Base-by-base conservation (phyloP, 2,329 filamentous ascomycete genomes). In the Drechslera avenae region DNA sequence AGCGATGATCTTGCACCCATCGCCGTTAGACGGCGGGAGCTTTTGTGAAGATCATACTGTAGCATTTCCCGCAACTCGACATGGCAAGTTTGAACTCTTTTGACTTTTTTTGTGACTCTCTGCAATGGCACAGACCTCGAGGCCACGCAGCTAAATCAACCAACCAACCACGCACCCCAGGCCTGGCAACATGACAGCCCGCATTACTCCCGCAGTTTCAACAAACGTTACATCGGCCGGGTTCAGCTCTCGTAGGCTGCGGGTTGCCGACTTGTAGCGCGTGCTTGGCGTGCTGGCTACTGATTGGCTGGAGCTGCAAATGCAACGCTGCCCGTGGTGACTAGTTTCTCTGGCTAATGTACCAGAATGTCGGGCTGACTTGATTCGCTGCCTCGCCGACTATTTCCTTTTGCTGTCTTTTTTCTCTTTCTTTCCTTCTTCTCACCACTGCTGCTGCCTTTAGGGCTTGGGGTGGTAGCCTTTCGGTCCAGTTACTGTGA, bases 341-440 rank as follows among this genome's bases (percentile, higher is more conserved):
- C 43, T 17, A 57, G 41, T 49, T 14, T 51, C 46, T 52, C 52
- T 54, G 53, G 39, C 54, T 52, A 46, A 54, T 43, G 44, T 50
- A 42, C 57, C 56, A 52, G 46, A 51, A 46, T 28, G 39, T 45
- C 45, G 57, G 55, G 53, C 17, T 7, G 40, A 50, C 41, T 56
- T 52, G 44, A 54, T 58, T 54, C 47, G 48, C 49, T 60, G 52
- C 54, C 57, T 60, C 57, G 55, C 57, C 57, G 50, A 54, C 50
- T 44, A 46, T 30, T 28, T 56, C 42, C 16, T 52, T 49, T 36
- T 42, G 48, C 44, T n/a, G 18, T 40, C 32, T 33, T 28, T 28
- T 28, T 9, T 28, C 2, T 17, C 39, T n/a, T n/a, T n/a, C n/a
- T n/a, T n/a, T n/a, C n/a, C n/a, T n/a, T n/a, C n/a, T n/a, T n/a